Evolutionary conservation across 179 eudicot genomes (phyloP).

Genomic region (Beta macrorhiza): DNA sequence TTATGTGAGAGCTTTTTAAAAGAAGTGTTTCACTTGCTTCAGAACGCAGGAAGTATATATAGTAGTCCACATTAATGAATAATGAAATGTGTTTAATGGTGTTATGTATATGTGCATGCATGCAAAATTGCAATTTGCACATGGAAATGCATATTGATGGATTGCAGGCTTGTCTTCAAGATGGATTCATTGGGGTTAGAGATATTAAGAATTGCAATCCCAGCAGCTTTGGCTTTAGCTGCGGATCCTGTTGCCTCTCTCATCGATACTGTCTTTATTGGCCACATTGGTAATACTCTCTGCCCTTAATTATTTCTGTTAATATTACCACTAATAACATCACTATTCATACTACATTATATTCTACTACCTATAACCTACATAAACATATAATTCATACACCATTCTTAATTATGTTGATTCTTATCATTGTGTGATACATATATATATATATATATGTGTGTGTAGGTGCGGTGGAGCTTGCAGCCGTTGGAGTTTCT

Average conservation of each 20-base stretch:
- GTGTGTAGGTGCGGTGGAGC: constrained; percentile 75
- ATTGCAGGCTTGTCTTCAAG: constrained; percentile 67
- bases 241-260: constrained; percentile 99
- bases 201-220: constrained; percentile 78
- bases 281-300: constrained; percentile 56
- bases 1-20: too few species aligned
- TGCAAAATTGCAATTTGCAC: neutral
- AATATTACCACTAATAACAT: too few species aligned
- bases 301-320: neutral
- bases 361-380: too few species aligned
- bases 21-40: too few species aligned
- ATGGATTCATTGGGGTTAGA: constrained; percentile 80
- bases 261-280: constrained; percentile 92
- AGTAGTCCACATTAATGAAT: too few species aligned
- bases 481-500: constrained; percentile 98
- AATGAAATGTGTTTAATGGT: neutral
- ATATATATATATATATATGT: neutral
- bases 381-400: too few species aligned
- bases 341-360: neutral
- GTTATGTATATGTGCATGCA: neutral
- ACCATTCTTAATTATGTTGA: too few species aligned
- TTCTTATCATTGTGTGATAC: neutral
- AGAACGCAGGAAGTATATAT: too few species aligned
- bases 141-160: neutral
- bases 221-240: constrained; percentile 95